Evolutionary conservation across 2,329 filamentous ascomycete species (phyloP).

Genomic region (Fusarium floridanum): DNA sequence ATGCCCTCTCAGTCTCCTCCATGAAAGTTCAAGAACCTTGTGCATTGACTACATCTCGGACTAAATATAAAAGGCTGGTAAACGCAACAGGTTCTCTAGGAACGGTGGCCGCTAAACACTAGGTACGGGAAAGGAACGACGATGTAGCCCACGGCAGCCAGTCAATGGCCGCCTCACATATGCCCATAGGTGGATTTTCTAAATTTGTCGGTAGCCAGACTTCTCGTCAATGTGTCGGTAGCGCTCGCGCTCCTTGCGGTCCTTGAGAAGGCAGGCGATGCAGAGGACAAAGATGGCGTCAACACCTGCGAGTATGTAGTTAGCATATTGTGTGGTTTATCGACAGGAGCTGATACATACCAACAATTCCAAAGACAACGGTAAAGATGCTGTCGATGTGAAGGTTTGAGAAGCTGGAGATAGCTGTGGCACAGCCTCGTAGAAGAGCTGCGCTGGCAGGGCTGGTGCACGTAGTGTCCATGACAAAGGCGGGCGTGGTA

Average conservation of each 20-base stretch:
- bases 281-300: conserved; percentile 77
- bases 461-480: conserved; percentile 75
- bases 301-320: conserved; percentile 57
- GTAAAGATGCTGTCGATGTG: conserved; percentile 85
- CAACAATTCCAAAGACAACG: conserved; percentile 82
- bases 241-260: conserved; percentile 82
- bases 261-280: conserved; percentile 82
- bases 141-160: conserved; percentile 7
- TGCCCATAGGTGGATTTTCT: conserved; percentile 39
- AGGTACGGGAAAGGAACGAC: conserved; percentile 12
- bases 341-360: conserved; percentile 51
- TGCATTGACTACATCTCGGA: conserved; percentile 29
- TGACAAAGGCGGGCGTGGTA: conserved; percentile 78
- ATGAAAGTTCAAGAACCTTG: conserved; percentile 22
- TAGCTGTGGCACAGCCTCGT: conserved; percentile 76
- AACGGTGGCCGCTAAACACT: conserved; percentile 7
- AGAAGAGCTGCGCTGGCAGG: conserved; percentile 77
- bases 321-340: not conserved
- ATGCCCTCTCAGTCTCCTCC: not conserved
- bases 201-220: conserved; percentile 66
- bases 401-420: conserved; percentile 76
- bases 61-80: conserved; percentile 17
- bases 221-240: conserved; percentile 88
- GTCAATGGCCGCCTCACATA: conserved; percentile 15
- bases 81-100: conserved; percentile 14